Evolutionary conservation across 2,329 filamentous ascomycete species (phyloP).

Genomic region (Aspergillus ochraceus): DNA sequence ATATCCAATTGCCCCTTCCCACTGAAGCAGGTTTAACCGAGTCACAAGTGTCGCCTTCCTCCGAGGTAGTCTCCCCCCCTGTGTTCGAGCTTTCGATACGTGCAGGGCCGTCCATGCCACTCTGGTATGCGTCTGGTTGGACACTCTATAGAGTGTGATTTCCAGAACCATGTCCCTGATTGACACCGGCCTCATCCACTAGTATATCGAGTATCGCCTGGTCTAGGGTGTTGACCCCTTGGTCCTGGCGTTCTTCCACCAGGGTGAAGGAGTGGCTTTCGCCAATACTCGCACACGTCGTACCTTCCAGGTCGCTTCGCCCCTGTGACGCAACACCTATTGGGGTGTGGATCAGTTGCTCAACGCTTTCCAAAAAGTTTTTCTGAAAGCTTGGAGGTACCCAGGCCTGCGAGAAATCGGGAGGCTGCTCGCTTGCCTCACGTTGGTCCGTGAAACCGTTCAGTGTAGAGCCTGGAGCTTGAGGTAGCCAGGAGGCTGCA

Average conservation of each 20-base stretch:
- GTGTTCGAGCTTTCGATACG: background rate
- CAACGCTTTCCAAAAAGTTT: too few relatives aligned
- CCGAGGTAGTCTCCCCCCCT: background rate
- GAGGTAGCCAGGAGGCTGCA: background rate
- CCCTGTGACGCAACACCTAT: too few relatives aligned
- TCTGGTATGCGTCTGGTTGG: constrained; percentile 2
- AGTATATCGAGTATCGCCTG: background rate
- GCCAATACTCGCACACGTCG: too few relatives aligned
- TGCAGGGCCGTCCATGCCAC: background rate
- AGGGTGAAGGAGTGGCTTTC: too few relatives aligned
- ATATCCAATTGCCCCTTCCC: constrained; percentile 1
- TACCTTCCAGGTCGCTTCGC: too few relatives aligned
- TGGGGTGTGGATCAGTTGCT: too few relatives aligned
- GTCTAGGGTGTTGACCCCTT: background rate
- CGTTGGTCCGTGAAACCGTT: background rate
- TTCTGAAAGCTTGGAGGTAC: too few relatives aligned
- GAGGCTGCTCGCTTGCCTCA: too few relatives aligned
- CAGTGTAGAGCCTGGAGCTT: background rate
- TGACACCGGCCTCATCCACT: background rate
- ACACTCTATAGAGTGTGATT: constrained; percentile 5
- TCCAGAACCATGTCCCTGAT: background rate
- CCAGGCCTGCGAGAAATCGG: background rate
- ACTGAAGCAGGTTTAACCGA: background rate
- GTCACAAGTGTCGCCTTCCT: background rate
- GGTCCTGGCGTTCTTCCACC: too few relatives aligned